phyloP scores from a whole-genome alignment of 2,329 filamentous ascomycete genomes.

The Clarireedia hainanense region DNA sequence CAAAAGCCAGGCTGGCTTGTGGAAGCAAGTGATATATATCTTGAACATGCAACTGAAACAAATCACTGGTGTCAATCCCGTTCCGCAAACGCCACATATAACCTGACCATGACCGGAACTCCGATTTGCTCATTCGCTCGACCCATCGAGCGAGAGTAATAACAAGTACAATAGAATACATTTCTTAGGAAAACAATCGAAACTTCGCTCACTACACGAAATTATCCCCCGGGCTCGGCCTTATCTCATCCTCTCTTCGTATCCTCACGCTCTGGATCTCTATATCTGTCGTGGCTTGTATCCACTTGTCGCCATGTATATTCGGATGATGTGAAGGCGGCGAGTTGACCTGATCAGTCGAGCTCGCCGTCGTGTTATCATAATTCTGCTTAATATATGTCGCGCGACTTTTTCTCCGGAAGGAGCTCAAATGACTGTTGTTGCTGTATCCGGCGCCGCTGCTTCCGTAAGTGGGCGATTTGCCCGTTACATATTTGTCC shows the following conservation, averaged over 20 bases:
- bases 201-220: background rate
- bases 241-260: background rate
- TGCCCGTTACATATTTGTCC: background rate
- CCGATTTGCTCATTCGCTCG: background rate
- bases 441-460: background rate
- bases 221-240: too few relatives aligned
- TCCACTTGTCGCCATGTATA: slow-evolving; percentile 2
- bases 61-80: too few relatives aligned
- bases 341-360: background rate
- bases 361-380: background rate
- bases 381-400: background rate
- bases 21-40: background rate
- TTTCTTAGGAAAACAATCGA: background rate
- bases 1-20: background rate
- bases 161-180: background rate
- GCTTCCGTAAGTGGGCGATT: background rate
- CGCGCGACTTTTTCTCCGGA: background rate
- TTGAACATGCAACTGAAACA: background rate
- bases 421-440: background rate
- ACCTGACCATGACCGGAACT: background rate
- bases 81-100: too few relatives aligned
- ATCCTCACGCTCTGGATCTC: slow-evolving; percentile 1
- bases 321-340: background rate
- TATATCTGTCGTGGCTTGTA: slow-evolving; percentile 3
- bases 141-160: background rate